phyloP scores from a whole-genome alignment of 108 stramenopile species.

The Discostella stelligeroides region DNA sequence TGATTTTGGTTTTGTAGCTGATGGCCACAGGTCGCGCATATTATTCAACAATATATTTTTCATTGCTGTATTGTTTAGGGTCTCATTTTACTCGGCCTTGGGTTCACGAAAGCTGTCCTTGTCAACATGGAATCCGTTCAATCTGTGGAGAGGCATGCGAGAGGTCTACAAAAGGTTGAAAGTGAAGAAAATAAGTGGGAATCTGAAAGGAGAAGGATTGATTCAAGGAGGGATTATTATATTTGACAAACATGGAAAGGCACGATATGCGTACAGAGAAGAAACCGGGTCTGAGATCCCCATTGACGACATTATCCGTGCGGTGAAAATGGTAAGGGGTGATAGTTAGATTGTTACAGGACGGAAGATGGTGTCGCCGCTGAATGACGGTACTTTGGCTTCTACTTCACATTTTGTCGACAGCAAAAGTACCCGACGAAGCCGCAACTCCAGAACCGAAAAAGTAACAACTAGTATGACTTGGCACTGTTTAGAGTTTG shows the following conservation, averaged over 20 bases:
- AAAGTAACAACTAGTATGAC: too few species aligned
- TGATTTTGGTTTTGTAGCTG: not conserved
- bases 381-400: conserved; percentile 32
- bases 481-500: too few species aligned
- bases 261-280: conserved; percentile 59
- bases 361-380: not conserved
- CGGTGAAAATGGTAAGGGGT: conserved; percentile 25
- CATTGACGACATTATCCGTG: conserved; percentile 52
- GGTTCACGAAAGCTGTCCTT: conserved; percentile 48
- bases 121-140: conserved; percentile 53
- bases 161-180: conserved; percentile 40
- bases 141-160: conserved; percentile 45
- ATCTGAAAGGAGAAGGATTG: conserved; percentile 67
- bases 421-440: not conserved
- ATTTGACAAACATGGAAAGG: conserved; percentile 42
- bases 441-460: not conserved
- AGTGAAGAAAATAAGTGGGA: conserved; percentile 55
- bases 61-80: conserved; percentile 14
- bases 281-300: conserved; percentile 57
- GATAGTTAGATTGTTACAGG: conserved; percentile 13
- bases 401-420: conserved; percentile 3
- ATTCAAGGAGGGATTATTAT: conserved; percentile 66
- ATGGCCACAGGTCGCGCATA: too few species aligned
- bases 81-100: conserved; percentile 54
- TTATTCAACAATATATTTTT: too few species aligned